A percentile compares a stretch with the other conserved stretches of the same genome.
These are phyloP conservation scores for Cryptococcus hybrid DNA, from an alignment of 1,284 basidiomycete genomes.

Conservation along the genomic window DNA sequence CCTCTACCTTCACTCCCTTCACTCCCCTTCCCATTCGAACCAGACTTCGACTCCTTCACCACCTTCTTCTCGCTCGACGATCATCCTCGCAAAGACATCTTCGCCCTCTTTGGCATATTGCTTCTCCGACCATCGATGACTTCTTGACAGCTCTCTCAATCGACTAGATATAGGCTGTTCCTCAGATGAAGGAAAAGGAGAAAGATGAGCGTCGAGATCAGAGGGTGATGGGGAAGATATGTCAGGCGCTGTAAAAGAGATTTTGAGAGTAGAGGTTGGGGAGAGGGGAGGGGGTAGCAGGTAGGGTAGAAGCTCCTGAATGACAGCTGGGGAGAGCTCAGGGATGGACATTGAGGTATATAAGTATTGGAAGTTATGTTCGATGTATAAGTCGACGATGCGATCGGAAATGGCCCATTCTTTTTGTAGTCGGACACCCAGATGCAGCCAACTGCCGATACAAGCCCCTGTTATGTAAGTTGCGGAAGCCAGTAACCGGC, in stretches of 20 bases:
- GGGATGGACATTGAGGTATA: no score
- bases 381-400: no score
- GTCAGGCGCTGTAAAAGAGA: conserved; percentile 37
- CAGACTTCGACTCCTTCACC: conserved; percentile 9
- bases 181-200: conserved; percentile 25
- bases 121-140: conserved; percentile 4
- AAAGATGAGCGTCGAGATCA: conserved; percentile 40
- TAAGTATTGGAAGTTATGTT: no score
- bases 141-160: conserved; percentile 9
- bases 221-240: conserved; percentile 31
- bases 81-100: conserved; percentile 12
- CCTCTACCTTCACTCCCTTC: conserved; percentile 20
- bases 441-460: no score
- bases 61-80: conserved; percentile 5
- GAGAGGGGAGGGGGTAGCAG: conserved; percentile 35
- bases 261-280: conserved; percentile 27
- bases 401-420: no score
- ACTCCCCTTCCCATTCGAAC: conserved; percentile 15
- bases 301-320: conserved; percentile 36
- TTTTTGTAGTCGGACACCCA: no score
- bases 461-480: no score
- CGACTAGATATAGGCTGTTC: conserved; percentile 8
- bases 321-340: no score
- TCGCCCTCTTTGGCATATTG: conserved; percentile 26
- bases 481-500: no score